Evolutionary conservation across 805 yeast genomes (phyloP).

Genomic region (Debaryomyces maramus): DNA sequence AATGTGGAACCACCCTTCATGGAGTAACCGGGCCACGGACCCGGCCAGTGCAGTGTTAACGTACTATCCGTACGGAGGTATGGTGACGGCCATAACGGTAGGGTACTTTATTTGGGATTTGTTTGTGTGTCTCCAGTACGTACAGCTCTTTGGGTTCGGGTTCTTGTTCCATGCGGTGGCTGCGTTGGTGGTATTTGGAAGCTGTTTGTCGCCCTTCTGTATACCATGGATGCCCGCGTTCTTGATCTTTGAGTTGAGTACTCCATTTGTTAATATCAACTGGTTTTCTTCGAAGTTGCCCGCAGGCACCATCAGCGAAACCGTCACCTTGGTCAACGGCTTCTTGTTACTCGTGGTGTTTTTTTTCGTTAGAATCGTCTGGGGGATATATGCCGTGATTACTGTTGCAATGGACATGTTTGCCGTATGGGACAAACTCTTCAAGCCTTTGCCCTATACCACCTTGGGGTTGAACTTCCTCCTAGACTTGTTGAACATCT

Average conservation of each 20-base stretch:
- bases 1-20: constrained; percentile 56
- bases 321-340: constrained; percentile 66
- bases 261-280: constrained; percentile 92
- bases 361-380: constrained; percentile 73
- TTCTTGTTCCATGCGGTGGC: constrained; percentile 83
- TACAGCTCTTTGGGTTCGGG: constrained; percentile 72
- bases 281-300: constrained; percentile 88
- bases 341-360: constrained; percentile 64
- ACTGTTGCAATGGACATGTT: constrained; percentile 50
- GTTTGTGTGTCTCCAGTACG: constrained; percentile 62
- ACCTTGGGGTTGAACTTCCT: constrained; percentile 59
- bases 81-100: constrained; percentile 66
- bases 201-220: constrained; percentile 69
- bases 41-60: constrained; percentile 53
- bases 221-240: constrained; percentile 82
- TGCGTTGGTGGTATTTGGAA: constrained; percentile 69
- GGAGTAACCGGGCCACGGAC: constrained; percentile 39
- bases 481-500: constrained; percentile 67
- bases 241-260: constrained; percentile 80
- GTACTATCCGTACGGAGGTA: constrained; percentile 70
- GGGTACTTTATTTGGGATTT: constrained; percentile 96
- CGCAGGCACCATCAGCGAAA: constrained; percentile 57
- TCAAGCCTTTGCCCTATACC: constrained; percentile 46
- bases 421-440: constrained; percentile 43
- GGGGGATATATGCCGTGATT: constrained; percentile 81